These are phyloP conservation scores for Furcasterigmium sp. DNA, from an alignment of 2,329 filamentous ascomycete species.

Conservation along the genomic window DNA sequence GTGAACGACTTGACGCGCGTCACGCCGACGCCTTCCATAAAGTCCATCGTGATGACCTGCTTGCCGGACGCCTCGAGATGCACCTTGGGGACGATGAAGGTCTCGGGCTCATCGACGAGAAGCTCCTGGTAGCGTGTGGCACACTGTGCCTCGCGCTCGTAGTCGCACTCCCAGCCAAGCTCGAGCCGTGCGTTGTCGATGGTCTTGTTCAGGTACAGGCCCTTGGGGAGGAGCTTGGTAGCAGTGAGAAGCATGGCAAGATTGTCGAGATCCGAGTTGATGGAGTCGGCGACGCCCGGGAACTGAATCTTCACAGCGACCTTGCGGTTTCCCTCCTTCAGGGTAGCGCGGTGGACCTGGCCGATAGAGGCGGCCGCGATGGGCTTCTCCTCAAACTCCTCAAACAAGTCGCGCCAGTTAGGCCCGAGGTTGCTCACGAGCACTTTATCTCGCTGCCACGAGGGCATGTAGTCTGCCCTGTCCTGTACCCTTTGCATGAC, in stretches of 20 bases:
- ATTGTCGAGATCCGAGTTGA: slow-evolving; percentile 94
- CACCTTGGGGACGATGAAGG: slow-evolving; percentile 76
- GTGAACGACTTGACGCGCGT: slow-evolving; percentile 72
- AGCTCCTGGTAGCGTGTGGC: slow-evolving; percentile 71
- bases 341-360: slow-evolving; percentile 82
- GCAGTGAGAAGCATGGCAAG: slow-evolving; percentile 85
- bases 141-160: slow-evolving; percentile 80
- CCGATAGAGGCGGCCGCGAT: slow-evolving; percentile 96
- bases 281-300: slow-evolving; percentile 90
- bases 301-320: slow-evolving; percentile 98
- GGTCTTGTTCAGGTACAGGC: slow-evolving; percentile 92
- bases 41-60: slow-evolving; percentile 89
- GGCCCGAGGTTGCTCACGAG: slow-evolving; percentile 71
- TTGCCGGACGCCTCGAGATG: slow-evolving; percentile 75
- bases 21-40: slow-evolving; percentile 80
- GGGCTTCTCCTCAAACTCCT: slow-evolving; percentile 81
- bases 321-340: slow-evolving; percentile 66
- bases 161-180: slow-evolving; percentile 96
- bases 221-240: slow-evolving; percentile 82
- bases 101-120: slow-evolving; percentile 65
- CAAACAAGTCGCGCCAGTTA: slow-evolving; percentile 80
- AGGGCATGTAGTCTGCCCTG: slow-evolving; percentile 95
- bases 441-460: slow-evolving; percentile 85
- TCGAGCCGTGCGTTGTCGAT: slow-evolving; percentile 92
- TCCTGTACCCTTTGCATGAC: slow-evolving; percentile 94